These are phyloP conservation scores for Chrysanthemum makinoi DNA, from an alignment of 129 eudicot species.

Conservation along the genomic window DNA sequence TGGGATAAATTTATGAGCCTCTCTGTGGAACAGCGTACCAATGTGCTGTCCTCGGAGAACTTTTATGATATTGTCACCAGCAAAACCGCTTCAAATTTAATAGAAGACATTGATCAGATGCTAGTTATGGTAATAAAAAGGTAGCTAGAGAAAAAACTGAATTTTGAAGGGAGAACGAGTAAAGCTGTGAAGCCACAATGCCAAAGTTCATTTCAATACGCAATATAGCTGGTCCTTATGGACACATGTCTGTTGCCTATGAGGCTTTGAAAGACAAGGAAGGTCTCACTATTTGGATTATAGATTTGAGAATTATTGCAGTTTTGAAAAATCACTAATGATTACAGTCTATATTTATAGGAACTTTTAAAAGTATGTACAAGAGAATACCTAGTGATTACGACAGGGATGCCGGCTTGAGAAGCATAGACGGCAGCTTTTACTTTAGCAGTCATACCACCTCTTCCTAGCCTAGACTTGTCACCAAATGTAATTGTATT, in stretches of 20 bases:
- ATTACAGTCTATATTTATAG: too few species aligned
- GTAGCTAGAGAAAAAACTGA: neutral
- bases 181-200: too few species aligned
- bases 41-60: slow-evolving; percentile 64
- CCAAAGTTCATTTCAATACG: too few species aligned
- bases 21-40: slow-evolving; percentile 87
- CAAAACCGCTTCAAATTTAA: slow-evolving; percentile 68
- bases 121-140: neutral
- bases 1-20: slow-evolving; percentile 65
- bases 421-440: slow-evolving; percentile 96
- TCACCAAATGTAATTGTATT: slow-evolving; percentile 88
- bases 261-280: too few species aligned
- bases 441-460: slow-evolving; percentile 99
- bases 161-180: neutral
- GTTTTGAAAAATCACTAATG: too few species aligned
- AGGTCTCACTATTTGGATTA: too few species aligned
- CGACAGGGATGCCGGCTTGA: slow-evolving; percentile 90
- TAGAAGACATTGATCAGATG: slow-evolving; percentile 17
- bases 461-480: slow-evolving; percentile 92
- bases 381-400: slow-evolving; percentile 70
- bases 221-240: too few species aligned
- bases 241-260: neutral
- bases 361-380: too few species aligned
- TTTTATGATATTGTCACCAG: slow-evolving; percentile 61
- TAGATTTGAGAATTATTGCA: too few species aligned